Evolutionary conservation across 2,329 filamentous ascomycete genomes (phyloP).

Genomic region (Colletotrichum acutatum): DNA sequence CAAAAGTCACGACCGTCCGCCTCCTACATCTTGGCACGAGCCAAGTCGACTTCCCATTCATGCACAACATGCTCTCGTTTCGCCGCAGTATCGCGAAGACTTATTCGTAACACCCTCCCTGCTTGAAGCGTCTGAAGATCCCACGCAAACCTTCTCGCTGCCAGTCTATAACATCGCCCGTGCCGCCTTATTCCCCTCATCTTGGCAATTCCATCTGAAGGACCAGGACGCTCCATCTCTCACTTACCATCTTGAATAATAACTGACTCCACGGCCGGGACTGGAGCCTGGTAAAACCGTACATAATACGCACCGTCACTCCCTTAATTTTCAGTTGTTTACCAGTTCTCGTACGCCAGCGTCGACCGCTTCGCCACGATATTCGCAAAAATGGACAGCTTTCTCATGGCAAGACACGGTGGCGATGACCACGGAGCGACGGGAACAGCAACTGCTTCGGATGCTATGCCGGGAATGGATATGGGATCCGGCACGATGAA

Average conservation of each 20-base stretch:
- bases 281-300: slow-evolving; percentile 32
- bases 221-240: neutral
- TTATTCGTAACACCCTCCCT: slow-evolving; percentile 22
- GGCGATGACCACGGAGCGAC: slow-evolving; percentile 19
- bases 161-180: slow-evolving; percentile 27
- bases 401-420: slow-evolving; percentile 26
- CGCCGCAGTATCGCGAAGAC: slow-evolving; percentile 20
- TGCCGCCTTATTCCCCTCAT: slow-evolving; percentile 1
- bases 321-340: neutral
- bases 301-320: neutral
- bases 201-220: neutral
- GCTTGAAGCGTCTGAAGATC: slow-evolving; percentile 36
- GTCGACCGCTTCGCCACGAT: slow-evolving; percentile 8
- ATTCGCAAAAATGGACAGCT: slow-evolving; percentile 21
- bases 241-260: neutral
- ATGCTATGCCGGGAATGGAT: slow-evolving; percentile 31
- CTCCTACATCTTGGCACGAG: slow-evolving; percentile 28
- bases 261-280: slow-evolving; percentile 12
- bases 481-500: slow-evolving; percentile 32
- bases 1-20: slow-evolving; percentile 28
- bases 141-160: slow-evolving; percentile 36
- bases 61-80: slow-evolving; percentile 34
- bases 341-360: neutral
- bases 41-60: slow-evolving; percentile 27
- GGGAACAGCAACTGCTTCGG: slow-evolving; percentile 11